Base-by-base conservation (phyloP, 1,284 basidiomycete species). In the Rhodotorula sp. region DNA sequence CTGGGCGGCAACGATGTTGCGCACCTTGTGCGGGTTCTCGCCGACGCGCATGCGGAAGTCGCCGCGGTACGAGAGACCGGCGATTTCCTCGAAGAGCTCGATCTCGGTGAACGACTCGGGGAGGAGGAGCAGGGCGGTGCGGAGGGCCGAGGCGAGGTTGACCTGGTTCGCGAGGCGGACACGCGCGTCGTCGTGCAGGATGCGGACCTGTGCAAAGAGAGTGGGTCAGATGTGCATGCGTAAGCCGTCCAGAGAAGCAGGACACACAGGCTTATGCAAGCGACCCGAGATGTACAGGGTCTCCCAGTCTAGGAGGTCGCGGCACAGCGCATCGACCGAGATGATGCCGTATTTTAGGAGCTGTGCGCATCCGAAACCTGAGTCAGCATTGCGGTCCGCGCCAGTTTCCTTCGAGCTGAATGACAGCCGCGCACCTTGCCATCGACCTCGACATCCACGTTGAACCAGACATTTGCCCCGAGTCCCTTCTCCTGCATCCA, bases 271-370 rank as follows among this genome's bases (percentile, higher is more conserved):
- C 82, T 99, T 99, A 83, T 99, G 96, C 89, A 99, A 93, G 34
- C 96, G 87, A 0, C 96, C 97, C 1, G 93, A 91, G 58, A 97
- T 88, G 82, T 99, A 99, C 13, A 99, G 86, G 25, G 92, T 89
- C 57, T 89, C 87, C 96, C 97, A 99, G 78, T 93, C 91, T 55
- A 95, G 85, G 54, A 99, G 84, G 80, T 99, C 97, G 1, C 88
- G 86, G 77, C 91, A 93, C 45, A 99, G 86, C 68, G 89, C 90
- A 77, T 96, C 91, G 13, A 97, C 87, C 0, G 92, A 93, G 48
- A 96, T 94, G 42, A 98, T 89, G n/a, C 96, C 96, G 81, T 99
- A 99, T 83, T 99, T 99, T 83, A 98, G 91, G 63, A 87, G 89
- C 91, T 97, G 79, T 19, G 46, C 21, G 19, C 1, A 16, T 34